Evolutionary conservation across 176 grass and related monocot genomes (phyloP).

Genomic region (Dendrocalamus sinicus): DNA sequence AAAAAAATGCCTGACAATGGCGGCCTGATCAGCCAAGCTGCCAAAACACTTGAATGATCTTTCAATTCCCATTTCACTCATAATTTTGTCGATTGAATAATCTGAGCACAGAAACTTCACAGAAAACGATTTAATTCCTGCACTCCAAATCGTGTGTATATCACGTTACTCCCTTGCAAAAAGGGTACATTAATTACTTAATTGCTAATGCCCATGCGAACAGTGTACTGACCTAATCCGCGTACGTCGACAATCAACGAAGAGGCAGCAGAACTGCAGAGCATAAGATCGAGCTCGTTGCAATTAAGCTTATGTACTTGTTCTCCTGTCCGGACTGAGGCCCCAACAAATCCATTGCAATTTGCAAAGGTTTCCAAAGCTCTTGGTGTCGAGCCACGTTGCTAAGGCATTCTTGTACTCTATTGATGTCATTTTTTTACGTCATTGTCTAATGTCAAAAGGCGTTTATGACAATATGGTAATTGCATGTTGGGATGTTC

Average conservation of each 20-base stretch:
- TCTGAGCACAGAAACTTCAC: neutral
- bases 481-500: slow-evolving; percentile 5
- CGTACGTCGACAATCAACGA: neutral
- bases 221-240: neutral
- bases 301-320: neutral
- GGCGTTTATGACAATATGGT: neutral
- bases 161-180: neutral
- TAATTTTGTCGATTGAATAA: neutral
- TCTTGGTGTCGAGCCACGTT: too few relatives aligned
- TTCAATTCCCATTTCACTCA: neutral
- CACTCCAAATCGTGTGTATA: neutral
- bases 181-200: neutral
- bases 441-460: neutral
- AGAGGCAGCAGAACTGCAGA: neutral
- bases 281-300: neutral
- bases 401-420: neutral
- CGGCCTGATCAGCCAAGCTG: neutral
- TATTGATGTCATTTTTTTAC: neutral
- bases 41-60: neutral
- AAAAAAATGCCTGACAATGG: neutral
- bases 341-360: neutral
- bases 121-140: neutral
- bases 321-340: too few relatives aligned
- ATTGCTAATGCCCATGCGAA: neutral
- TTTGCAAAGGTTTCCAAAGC: neutral